Percentiles rank a stretch among this genome's conserved stretches.
Conservation (phyloP, 805 yeast genomes). For the Metschnikowia reukaufii region DNA sequence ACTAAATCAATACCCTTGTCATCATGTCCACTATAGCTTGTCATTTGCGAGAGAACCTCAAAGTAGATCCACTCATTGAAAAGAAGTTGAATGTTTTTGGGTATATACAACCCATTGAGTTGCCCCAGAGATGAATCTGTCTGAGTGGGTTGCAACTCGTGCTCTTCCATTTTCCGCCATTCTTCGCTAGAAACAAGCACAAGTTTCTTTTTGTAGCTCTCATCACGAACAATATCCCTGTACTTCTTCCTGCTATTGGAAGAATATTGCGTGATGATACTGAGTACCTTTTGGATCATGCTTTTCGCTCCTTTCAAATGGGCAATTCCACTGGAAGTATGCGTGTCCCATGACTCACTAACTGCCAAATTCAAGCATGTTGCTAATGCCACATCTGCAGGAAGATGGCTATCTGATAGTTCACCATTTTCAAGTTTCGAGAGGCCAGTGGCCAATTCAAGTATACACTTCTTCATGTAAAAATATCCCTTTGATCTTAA, state of each 20-base stretch:
- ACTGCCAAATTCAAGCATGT: constrained; percentile 63
- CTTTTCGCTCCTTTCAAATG: constrained; percentile 67
- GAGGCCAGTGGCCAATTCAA: constrained; percentile 59
- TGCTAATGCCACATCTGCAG: constrained; percentile 65
- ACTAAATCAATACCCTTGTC: constrained; percentile 44
- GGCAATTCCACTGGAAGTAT: constrained; percentile 64
- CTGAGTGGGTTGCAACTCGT: no score
- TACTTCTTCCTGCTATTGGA: not conserved
- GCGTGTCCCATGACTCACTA: constrained; percentile 69
- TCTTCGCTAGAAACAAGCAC: constrained; percentile 34
- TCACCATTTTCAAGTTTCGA: constrained; percentile 27
- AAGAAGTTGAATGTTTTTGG: constrained; percentile 49
- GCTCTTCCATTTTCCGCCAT: constrained; percentile 29
- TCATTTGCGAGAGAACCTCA: constrained; percentile 66
- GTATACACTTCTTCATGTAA: constrained; percentile 61
- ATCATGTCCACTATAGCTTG: constrained; percentile 49
- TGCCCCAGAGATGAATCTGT: not conserved
- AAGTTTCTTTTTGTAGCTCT: constrained; percentile 21
- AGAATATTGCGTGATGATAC: constrained; percentile 26
- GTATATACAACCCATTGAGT: constrained; percentile 24
- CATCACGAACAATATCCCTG: constrained; percentile 1
- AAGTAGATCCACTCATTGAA: constrained; percentile 68
- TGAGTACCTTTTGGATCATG: constrained; percentile 51
- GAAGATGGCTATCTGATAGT: constrained; percentile 29
- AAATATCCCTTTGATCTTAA: constrained; percentile 50